A percentile compares a stretch with the other conserved stretches of the same genome.
Conservation (phyloP, 345 rosid genomes). For the Euphorbia peplus region DNA sequence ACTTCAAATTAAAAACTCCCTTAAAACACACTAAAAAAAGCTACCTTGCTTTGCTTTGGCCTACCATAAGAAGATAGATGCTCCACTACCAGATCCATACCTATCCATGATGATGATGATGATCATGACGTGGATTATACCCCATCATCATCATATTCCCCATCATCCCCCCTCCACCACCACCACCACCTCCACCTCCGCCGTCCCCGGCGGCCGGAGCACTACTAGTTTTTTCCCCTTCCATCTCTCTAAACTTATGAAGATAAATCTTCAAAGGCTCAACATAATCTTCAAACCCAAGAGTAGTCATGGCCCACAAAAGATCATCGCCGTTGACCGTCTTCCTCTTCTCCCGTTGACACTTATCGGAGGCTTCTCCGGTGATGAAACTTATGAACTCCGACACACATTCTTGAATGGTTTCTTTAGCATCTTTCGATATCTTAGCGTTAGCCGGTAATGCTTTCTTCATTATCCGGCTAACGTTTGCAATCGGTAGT, state of each 20-base stretch:
- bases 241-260: constrained; percentile 18
- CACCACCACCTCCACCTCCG: not conserved
- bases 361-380: constrained; percentile 22
- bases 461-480: constrained; percentile 22
- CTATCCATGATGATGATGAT: not conserved
- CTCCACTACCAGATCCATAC: not conserved
- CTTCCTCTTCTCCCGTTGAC: constrained; percentile 23
- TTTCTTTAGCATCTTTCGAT: constrained; percentile 22
- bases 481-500: constrained; percentile 20
- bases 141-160: not conserved
- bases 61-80: not conserved
- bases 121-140: not conserved
- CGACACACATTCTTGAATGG: constrained; percentile 19
- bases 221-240: constrained; percentile 15
- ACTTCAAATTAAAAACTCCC: not conserved
- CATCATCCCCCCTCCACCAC: not conserved
- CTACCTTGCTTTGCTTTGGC: not conserved
- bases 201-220: not conserved
- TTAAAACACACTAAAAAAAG: not conserved
- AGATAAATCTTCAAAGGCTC: constrained; percentile 15
- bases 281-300: constrained; percentile 23
- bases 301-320: constrained; percentile 20
- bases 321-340: constrained; percentile 20
- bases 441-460: constrained; percentile 20
- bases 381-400: constrained; percentile 25